A percentile compares a stretch with the other conserved stretches of the same genome.
Conservation (phyloP, 1,139 yeast genomes). For the Dujonia santamariae region DNA sequence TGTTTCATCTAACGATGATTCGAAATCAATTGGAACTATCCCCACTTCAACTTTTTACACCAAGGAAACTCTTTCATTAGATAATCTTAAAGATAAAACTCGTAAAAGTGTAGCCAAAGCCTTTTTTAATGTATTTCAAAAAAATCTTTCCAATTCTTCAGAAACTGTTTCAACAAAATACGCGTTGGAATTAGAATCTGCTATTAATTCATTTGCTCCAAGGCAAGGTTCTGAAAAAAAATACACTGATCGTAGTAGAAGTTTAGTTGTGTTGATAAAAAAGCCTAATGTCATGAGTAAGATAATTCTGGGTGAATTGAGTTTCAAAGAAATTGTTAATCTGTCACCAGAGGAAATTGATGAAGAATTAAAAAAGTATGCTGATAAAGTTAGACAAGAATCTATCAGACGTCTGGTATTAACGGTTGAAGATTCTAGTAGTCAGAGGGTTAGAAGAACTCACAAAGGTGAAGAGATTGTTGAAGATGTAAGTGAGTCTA, state of each 20-base stretch:
- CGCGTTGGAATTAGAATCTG: conserved; percentile 42
- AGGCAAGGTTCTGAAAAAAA: conserved; percentile 24
- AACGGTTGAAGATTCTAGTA: conserved; percentile 44
- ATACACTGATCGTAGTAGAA: conserved; percentile 42
- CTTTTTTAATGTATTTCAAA: conserved; percentile 34
- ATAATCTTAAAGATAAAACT: conserved; percentile 23
- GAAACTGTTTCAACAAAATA: conserved; percentile 32
- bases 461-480: conserved; percentile 84
- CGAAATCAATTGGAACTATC: background rate
- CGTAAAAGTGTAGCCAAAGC: conserved; percentile 39
- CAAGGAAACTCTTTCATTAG: background rate
- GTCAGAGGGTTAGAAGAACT: conserved; percentile 67
- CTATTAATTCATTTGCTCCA: conserved; percentile 25
- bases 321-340: conserved; percentile 30
- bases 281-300: conserved; percentile 27
- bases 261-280: conserved; percentile 36
- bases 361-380: conserved; percentile 68
- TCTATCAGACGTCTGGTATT: conserved; percentile 63
- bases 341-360: conserved; percentile 67
- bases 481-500: conserved; percentile 47
- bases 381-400: conserved; percentile 69
- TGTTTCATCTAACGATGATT: too few relatives aligned
- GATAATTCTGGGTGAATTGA: conserved; percentile 22
- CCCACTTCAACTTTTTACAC: conserved; percentile 2
- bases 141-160: conserved; percentile 40